These are phyloP conservation scores for Sporothrix pseudoabietina DNA, from an alignment of 2,329 filamentous ascomycete genomes.

Conservation along the genomic window DNA sequence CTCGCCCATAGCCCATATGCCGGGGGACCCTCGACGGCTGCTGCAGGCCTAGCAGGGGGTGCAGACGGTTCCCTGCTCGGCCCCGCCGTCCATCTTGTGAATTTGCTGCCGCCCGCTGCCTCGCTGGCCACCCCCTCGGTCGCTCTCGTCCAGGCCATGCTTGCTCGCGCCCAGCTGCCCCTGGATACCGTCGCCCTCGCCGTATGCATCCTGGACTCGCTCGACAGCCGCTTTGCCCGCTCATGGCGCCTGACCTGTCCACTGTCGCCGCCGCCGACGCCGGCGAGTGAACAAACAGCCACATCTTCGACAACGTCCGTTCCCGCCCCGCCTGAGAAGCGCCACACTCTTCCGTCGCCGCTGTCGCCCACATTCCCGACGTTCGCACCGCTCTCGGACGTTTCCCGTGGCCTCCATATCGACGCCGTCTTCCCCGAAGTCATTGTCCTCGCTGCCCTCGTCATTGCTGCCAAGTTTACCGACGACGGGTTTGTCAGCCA, in stretches of 20 bases:
- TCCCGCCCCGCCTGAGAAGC: constrained; percentile 39
- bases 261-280: constrained; percentile 38
- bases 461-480: constrained; percentile 67
- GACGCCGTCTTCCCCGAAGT: constrained; percentile 64
- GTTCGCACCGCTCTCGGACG: constrained; percentile 37
- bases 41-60: neutral
- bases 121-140: constrained; percentile 62
- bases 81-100: constrained; percentile 66
- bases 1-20: constrained; percentile 48
- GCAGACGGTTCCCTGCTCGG: constrained; percentile 46
- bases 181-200: constrained; percentile 65
- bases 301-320: neutral
- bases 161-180: constrained; percentile 59
- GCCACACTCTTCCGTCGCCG: constrained; percentile 52
- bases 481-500: constrained; percentile 63
- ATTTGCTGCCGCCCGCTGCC: constrained; percentile 65
- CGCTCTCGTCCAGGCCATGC: constrained; percentile 61
- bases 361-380: constrained; percentile 40
- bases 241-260: constrained; percentile 64
- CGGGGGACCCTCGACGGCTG: constrained; percentile 30
- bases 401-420: constrained; percentile 53
- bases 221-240: constrained; percentile 63
- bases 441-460: constrained; percentile 63
- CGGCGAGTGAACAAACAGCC: too few relatives aligned
- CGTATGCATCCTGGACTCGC: constrained; percentile 67